Base-by-base conservation (phyloP, 768 basidiomycete genomes). In the Tricholoma matsutake region DNA sequence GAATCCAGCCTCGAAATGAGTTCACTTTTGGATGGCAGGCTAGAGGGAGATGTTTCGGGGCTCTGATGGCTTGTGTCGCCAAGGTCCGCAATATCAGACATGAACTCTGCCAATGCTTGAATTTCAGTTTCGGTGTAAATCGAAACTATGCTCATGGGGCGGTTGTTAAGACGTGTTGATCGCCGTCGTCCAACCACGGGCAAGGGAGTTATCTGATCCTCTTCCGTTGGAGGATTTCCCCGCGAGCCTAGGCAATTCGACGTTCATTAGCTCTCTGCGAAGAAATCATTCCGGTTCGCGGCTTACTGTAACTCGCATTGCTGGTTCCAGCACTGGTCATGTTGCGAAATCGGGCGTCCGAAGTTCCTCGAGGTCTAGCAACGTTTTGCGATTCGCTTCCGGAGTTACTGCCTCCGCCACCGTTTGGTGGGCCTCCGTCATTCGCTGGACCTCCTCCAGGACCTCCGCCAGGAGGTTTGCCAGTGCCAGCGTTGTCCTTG, bases 351-450 rank as follows among this genome's bases (percentile, higher is more conserved):
- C 75, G 82, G n/a, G 84, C 82, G 67, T 92, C 90, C 31, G 88
- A 89, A 63, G 89, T 84, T n/a, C 89, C 89, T 56, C 91, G 82
- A 18, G 87, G 86, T 2, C 83, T 79, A 13, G 83, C 75, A 68
- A 64, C 71, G 62, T 80, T 72, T 70, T 73, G 73, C 8, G 59
- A n/a, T 20, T 65, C 65, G 62, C 67, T 69, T 63, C 69, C 61
- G 35, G 68, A 57, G 20, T 57, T 72, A 59, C 61, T 68, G 29
- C 64, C 64, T n/a, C 69, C 69, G 13, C 66, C 67, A 25, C 75
- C 75, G 52, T 61, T 67, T 3, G 67, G 20, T 20, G 72, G 63
- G 37, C 75, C 79, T 18, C 22, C 22, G 22, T 25, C 22, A 25
- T 25, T 25, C 22, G 22, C 22, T 25, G 78, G 28, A 45, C 75